Conservation (phyloP, 169 alveolate genomes). For the Babesia sp. region DNA sequence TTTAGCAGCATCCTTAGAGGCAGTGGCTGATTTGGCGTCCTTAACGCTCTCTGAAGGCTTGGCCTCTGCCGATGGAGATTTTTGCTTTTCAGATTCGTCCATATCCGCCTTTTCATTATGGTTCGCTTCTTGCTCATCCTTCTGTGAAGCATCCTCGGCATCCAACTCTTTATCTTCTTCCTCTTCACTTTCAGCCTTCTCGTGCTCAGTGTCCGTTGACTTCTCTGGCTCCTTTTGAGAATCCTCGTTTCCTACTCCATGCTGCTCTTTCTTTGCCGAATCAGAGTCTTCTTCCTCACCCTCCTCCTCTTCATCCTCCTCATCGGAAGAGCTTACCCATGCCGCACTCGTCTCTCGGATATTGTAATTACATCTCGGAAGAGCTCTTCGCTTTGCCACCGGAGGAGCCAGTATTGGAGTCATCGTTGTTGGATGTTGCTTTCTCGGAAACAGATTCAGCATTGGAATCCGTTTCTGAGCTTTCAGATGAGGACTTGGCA, state of each 20-base stretch:
- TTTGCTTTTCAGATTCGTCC: neutral
- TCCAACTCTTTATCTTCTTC: neutral
- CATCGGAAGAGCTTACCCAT: no score
- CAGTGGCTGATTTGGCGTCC: neutral
- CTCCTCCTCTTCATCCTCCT: neutral
- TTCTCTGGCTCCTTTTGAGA: neutral
- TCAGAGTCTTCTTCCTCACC: neutral
- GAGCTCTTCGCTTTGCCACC: neutral
- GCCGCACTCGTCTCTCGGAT: no score
- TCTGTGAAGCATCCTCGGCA: neutral
- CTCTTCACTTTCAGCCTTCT: conserved; percentile 7
- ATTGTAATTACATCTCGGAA: no score
- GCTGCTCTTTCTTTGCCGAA: neutral
- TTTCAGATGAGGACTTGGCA: neutral
- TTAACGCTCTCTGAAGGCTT: neutral
- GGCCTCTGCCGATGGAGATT: neutral
- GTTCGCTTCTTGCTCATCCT: conserved; percentile 5
- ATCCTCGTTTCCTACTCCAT: neutral
- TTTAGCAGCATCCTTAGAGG: neutral
- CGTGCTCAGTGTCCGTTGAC: conserved; percentile 6
- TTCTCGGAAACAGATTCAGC: neutral
- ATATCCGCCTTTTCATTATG: neutral
- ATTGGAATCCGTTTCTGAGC: neutral
- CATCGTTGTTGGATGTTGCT: neutral
- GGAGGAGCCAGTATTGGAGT: neutral